A percentile compares a stretch with the other conserved stretches of the same genome.
phyloP scores from a whole-genome alignment of 768 basidiomycete genomes.

The Podaxis sp. region DNA sequence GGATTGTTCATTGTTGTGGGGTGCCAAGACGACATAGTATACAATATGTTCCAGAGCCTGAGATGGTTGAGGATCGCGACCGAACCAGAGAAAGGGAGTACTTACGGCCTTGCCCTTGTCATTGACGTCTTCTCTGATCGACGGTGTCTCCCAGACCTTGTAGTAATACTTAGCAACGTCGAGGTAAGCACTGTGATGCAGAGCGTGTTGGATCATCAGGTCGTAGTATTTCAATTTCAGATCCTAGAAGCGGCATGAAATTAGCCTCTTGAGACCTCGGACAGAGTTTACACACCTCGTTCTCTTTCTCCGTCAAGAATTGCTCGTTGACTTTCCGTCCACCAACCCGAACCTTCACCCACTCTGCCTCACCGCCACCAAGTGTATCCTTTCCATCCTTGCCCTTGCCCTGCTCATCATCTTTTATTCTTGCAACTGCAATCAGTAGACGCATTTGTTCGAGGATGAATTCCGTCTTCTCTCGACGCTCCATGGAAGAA shows the following conservation, averaged over 20 bases:
- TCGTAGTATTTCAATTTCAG: conserved; percentile 96
- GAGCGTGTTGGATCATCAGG: conserved; percentile 92
- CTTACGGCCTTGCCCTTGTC: conserved; percentile 67
- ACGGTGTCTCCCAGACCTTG: conserved; percentile 96
- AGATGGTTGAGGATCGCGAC: conserved; percentile 9
- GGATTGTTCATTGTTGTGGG: conserved; percentile 95
- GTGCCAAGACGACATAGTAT: conserved; percentile 89
- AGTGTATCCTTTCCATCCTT: conserved; percentile 60
- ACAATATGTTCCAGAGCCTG: conserved; percentile 94
- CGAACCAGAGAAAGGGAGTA: conserved; percentile 5
- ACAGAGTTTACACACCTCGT: conserved; percentile 56
- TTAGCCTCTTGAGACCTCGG: background rate
- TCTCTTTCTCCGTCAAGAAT: conserved; percentile 84
- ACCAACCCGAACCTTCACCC: conserved; percentile 89
- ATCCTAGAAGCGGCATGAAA: conserved; percentile 47
- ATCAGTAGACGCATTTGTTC: conserved; percentile 95
- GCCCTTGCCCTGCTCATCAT: conserved; percentile 50
- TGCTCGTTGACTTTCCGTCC: conserved; percentile 92
- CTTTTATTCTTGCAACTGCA: conserved; percentile 71
- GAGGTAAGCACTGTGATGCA: conserved; percentile 80
- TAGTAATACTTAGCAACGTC: conserved; percentile 95
- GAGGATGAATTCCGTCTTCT: conserved; percentile 97
- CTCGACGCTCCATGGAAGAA: conserved; percentile 95
- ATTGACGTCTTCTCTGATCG: conserved; percentile 78
- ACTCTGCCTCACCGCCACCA: conserved; percentile 80